Conservation (phyloP, 2,329 filamentous ascomycete species). For the Cladophialophora chaetospira region DNA sequence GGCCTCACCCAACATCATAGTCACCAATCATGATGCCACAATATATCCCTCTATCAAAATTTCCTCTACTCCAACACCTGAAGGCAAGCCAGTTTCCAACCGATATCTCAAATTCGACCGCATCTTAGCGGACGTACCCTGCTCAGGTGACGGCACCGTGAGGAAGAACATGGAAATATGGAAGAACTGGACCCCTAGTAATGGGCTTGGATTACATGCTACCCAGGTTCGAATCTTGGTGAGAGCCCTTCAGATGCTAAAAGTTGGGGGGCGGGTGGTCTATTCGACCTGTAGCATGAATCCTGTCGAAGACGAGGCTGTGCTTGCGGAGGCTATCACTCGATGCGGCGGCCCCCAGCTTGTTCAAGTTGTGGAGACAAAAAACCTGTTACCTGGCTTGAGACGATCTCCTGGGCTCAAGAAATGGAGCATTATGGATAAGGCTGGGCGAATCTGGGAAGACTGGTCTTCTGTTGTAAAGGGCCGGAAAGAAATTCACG, state of each 20-base stretch:
- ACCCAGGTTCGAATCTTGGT: conserved; percentile 90
- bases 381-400: conserved; percentile 72
- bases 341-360: conserved; percentile 81
- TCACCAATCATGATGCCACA: conserved; percentile 97
- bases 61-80: conserved; percentile 57
- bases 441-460: conserved; percentile 74
- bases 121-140: conserved; percentile 94
- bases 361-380: conserved; percentile 82
- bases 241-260: conserved; percentile 91
- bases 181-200: conserved; percentile 91
- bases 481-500: conserved; percentile 60
- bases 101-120: conserved; percentile 94
- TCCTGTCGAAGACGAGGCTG: conserved; percentile 93
- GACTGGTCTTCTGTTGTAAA: conserved; percentile 80
- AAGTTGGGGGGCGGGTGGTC: conserved; percentile 89
- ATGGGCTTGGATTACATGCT: conserved; percentile 80
- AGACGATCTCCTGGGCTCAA: conserved; percentile 76
- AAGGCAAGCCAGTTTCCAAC: conserved; percentile 56
- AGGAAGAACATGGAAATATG: conserved; percentile 93
- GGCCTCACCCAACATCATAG: conserved; percentile 92
- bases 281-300: conserved; percentile 99
- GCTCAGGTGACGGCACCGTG: conserved; percentile 90
- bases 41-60: conserved; percentile 91
- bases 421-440: conserved; percentile 90
- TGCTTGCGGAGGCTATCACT: conserved; percentile 83